Percentiles rank a stretch among this genome's conserved stretches.
Conservation (phyloP, 1,284 basidiomycete genomes). For the Microbotryomycetes sp. region DNA sequence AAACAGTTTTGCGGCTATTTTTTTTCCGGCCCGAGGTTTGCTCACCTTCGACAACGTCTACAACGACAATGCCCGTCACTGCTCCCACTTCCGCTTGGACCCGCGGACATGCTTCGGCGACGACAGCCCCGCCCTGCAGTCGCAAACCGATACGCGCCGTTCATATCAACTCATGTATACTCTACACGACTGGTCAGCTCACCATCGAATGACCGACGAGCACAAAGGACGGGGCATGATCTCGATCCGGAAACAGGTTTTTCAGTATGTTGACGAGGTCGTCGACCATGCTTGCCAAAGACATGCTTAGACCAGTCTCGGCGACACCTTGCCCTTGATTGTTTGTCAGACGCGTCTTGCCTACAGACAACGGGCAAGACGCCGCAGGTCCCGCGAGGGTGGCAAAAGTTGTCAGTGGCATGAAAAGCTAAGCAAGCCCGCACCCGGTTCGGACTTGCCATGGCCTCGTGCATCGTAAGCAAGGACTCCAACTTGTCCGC, state of each 20-base stretch:
- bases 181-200: no score
- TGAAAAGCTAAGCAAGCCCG: no score
- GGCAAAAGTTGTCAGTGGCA: no score
- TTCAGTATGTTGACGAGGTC: slow-evolving; percentile 65
- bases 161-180: no score
- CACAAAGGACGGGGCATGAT: slow-evolving; percentile 59
- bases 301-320: slow-evolving; percentile 52
- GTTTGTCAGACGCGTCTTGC: slow-evolving; percentile 17
- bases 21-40: neutral
- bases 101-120: slow-evolving; percentile 59
- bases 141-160: no score
- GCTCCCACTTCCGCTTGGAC: slow-evolving; percentile 62
- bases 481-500: slow-evolving; percentile 73
- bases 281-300: slow-evolving; percentile 58
- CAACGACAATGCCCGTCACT: slow-evolving; percentile 73
- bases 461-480: slow-evolving; percentile 80
- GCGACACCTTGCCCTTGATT: neutral
- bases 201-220: slow-evolving; percentile 43
- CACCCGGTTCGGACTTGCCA: slow-evolving; percentile 53
- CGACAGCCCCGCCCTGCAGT: slow-evolving; percentile 71
- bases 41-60: slow-evolving; percentile 93
- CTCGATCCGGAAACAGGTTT: slow-evolving; percentile 59
- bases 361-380: no score
- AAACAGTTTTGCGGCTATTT: neutral
- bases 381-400: no score